These are phyloP conservation scores for Cucurbita maxima DNA, from an alignment of 306 rosid species.

Conservation along the genomic window DNA sequence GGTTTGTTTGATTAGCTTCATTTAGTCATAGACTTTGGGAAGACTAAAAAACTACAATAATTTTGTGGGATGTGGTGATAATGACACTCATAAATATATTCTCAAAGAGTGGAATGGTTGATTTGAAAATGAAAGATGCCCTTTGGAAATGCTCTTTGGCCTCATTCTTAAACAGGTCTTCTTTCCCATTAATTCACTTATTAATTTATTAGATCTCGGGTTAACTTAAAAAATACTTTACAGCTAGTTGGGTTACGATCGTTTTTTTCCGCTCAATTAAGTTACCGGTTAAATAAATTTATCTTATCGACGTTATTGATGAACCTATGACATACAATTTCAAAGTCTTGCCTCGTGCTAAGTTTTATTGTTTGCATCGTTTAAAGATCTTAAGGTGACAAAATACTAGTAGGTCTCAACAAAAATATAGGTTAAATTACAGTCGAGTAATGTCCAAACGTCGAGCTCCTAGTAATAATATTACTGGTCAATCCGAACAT, in stretches of 20 bases:
- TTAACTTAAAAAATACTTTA: too few species aligned
- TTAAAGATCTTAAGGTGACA: not conserved
- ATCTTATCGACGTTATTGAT: not conserved
- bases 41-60: conserved; percentile 5
- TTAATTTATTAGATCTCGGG: too few species aligned
- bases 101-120: not conserved
- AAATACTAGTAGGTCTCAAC: not conserved
- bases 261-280: too few species aligned
- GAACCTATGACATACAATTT: not conserved
- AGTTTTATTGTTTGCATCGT: not conserved
- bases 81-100: not conserved
- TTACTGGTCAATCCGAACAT: too few species aligned
- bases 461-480: too few species aligned
- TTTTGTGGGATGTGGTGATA: conserved; percentile 1
- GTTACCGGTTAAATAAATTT: not conserved
- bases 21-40: not conserved
- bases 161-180: not conserved
- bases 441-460: too few species aligned
- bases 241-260: too few species aligned
- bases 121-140: not conserved
- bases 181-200: not conserved
- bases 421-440: too few species aligned
- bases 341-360: not conserved
- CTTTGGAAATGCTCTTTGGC: not conserved
- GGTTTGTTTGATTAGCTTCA: not conserved